Evolutionary conservation across 1,284 basidiomycete genomes (phyloP), one percentile per base, ranked within the genome.

Genomic region (Cryptococcus deneoformans): DNA sequence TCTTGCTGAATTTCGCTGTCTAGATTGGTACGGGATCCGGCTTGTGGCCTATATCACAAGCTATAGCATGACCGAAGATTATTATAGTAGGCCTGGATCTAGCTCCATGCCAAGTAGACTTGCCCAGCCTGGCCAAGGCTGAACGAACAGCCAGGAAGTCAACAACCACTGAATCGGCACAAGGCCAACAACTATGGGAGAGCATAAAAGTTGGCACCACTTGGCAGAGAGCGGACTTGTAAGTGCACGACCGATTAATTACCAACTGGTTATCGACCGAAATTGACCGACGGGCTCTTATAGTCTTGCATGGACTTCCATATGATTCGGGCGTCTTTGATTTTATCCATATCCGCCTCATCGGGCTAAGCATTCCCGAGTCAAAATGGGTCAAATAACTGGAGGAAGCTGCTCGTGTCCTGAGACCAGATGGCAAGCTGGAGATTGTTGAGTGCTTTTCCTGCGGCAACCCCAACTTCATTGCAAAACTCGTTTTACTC

Each of bases 301-400:
- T 20, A 20, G 20, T 20, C 20, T 77, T 77, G 8, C 53, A 72
- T 8, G 54, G 62, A 1, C 59, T 79, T 7, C 76, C 76, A 0
- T 79, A 73, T 59, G 75, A 75, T 51, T 60, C 70, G 1, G 75
- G 72, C 20, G 63, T 65, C 5, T 79, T 79, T 44, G 77, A 78
- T 59, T 62, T 75, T 50, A 74, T 79, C 2, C 76, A 77, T 48
- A 62, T 78, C 49, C 68, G 76, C 0, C 76, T 76, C 54, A 58
- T 75, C 16, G 74, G 71, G 5, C 69, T 79, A 1, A 76, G 73
- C 5, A 60, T 79, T 4, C 72, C 77, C n/a, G 72, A 76, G 53
- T 55, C 61, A 5, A 67, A 66, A 38, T 77, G 76, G 76, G 56
- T 58, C 8, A 61, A 68, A 47, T 53, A 77, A 3, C 53, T 79